Conservation (phyloP, 2,329 filamentous ascomycete species). For the Colletotrichum musicola region DNA sequence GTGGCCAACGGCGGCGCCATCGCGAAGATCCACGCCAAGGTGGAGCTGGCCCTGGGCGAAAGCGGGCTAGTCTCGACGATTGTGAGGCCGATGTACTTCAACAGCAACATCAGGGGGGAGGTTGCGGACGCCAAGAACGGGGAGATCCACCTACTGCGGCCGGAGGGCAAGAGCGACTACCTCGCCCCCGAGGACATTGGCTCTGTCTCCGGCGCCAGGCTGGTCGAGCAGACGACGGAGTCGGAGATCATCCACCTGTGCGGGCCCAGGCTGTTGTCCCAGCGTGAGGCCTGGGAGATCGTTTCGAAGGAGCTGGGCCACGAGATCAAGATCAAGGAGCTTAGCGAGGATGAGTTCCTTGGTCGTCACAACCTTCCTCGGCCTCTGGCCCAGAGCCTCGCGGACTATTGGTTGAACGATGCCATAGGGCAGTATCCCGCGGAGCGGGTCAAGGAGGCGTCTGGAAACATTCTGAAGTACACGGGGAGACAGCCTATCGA, state of each 20-base stretch:
- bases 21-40: conserved; percentile 55
- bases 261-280: conserved; percentile 51
- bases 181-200: conserved; percentile 61
- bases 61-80: conserved; percentile 49
- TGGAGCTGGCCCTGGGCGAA: conserved; percentile 57
- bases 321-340: conserved; percentile 39
- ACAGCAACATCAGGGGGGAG: conserved; percentile 54
- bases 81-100: conserved; percentile 58
- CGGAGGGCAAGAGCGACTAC: conserved; percentile 51
- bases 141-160: conserved; percentile 48
- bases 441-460: background rate
- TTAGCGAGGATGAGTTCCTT: conserved; percentile 14
- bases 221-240: conserved; percentile 49
- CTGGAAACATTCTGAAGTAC: background rate
- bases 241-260: conserved; percentile 50
- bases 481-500: background rate
- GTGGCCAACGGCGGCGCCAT: conserved; percentile 48
- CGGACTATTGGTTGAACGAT: background rate
- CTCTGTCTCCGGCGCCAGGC: conserved; percentile 53
- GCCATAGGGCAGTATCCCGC: background rate
- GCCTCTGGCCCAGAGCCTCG: background rate
- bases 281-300: conserved; percentile 44
- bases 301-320: conserved; percentile 49
- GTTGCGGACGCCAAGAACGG: conserved; percentile 45
- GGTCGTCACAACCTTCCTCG: background rate